Percentiles rank a stretch among this genome's conserved stretches.
phyloP scores from a whole-genome alignment of 2,329 filamentous ascomycete genomes.

The Calonectria honghensis region DNA sequence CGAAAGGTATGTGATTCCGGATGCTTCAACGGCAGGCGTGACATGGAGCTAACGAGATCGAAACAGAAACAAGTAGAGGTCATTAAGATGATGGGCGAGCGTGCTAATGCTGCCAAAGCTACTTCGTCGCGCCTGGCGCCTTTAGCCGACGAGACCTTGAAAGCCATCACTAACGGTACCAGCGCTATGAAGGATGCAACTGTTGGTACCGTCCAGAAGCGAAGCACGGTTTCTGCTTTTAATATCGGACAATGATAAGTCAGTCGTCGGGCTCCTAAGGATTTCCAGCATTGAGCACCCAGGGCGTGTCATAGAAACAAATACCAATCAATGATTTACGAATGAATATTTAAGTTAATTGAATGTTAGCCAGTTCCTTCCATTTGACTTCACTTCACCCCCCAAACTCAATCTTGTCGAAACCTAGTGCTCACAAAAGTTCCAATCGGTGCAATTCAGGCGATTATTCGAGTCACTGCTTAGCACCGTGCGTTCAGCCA shows the following conservation, averaged over 20 bases:
- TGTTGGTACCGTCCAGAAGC: background rate
- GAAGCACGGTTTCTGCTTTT: background rate
- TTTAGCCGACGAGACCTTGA: background rate
- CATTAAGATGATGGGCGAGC: background rate
- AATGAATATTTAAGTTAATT: background rate
- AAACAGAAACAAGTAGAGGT: background rate
- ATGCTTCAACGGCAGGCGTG: background rate
- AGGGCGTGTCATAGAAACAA: background rate
- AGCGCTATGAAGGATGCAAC: background rate
- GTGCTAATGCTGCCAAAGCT: background rate
- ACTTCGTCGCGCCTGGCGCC: background rate
- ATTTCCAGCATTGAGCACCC: background rate
- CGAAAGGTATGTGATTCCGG: background rate
- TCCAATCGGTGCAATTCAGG: background rate
- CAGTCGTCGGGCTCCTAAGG: background rate
- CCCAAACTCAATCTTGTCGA: background rate
- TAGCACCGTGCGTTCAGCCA: constrained; percentile 47
- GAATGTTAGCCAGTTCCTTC: background rate
- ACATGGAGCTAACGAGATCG: background rate
- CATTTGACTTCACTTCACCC: background rate
- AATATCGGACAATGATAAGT: background rate
- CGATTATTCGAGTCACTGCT: background rate
- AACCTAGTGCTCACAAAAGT: constrained; percentile 11
- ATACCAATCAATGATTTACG: background rate
- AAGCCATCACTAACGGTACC: background rate